Evolutionary conservation across 208 protist species (phyloP).

Genomic region (Herpetomonas samuelpessoai): DNA sequence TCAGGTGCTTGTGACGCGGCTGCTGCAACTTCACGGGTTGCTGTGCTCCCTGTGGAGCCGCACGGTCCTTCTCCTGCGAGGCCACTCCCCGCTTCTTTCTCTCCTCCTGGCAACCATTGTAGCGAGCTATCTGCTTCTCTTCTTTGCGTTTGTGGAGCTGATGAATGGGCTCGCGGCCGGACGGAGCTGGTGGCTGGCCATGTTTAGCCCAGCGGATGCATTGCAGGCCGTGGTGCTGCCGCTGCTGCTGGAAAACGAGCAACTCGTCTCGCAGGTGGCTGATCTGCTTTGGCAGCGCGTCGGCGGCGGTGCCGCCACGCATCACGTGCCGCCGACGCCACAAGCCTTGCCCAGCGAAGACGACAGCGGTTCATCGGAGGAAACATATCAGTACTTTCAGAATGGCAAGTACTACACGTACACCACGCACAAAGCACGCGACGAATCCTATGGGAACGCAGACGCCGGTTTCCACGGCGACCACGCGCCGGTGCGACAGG

Average conservation of each 20-base stretch:
- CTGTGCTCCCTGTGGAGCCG: slow-evolving; percentile 38
- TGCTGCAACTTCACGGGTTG: slow-evolving; percentile 43
- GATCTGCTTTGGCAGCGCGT: neutral
- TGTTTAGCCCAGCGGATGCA: neutral
- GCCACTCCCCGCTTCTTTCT: slow-evolving; percentile 50
- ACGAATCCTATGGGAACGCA: neutral
- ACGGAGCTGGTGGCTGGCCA: neutral
- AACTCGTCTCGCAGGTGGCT: neutral
- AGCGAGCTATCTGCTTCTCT: slow-evolving; percentile 16
- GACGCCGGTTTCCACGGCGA: slow-evolving; percentile 9
- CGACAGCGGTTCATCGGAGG: neutral
- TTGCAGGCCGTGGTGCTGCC: slow-evolving; percentile 2
- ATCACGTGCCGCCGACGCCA: neutral
- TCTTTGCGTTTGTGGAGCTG: slow-evolving; percentile 12
- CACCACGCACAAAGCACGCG: slow-evolving; percentile 7
- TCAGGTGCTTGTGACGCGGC: slow-evolving; percentile 39
- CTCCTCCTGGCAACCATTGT: slow-evolving; percentile 22
- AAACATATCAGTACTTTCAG: slow-evolving; percentile 25
- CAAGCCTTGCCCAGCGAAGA: neutral
- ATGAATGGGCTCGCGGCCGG: slow-evolving; percentile 2
- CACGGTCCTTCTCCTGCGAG: slow-evolving; percentile 29
- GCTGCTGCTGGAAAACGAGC: neutral
- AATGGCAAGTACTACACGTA: slow-evolving; percentile 35
- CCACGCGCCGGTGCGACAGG: neutral
- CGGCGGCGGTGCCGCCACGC: neutral